A percentile compares a stretch with the other conserved stretches of the same genome.
phyloP scores from a whole-genome alignment of 371 early-diverging fungal genomes.

The Saksenaea vasiformis region DNA sequence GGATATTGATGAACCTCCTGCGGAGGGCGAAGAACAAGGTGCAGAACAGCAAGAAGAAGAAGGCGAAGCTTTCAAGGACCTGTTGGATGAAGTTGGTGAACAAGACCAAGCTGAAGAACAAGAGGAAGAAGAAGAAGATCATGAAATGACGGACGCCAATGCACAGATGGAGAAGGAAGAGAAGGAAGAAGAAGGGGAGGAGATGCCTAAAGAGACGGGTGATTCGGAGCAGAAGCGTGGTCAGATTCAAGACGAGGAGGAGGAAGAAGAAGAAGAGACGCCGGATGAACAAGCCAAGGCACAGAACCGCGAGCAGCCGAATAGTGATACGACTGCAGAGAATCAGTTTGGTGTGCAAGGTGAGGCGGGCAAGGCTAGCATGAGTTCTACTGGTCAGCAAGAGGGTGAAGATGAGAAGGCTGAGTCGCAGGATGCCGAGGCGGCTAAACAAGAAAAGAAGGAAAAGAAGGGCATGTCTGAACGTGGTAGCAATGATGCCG shows the following conservation, averaged over 20 bases:
- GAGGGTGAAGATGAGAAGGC: slow-evolving; percentile 45
- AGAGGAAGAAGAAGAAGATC: slow-evolving; percentile 30
- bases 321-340: slow-evolving; percentile 54
- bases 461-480: slow-evolving; percentile 44
- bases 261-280: slow-evolving; percentile 39
- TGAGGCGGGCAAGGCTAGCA: slow-evolving; percentile 59
- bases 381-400: slow-evolving; percentile 51
- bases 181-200: slow-evolving; percentile 45
- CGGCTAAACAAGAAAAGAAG: slow-evolving; percentile 28
- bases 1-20: slow-evolving; percentile 45
- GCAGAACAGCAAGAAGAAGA: slow-evolving; percentile 35
- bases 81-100: slow-evolving; percentile 26
- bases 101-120: slow-evolving; percentile 28
- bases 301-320: slow-evolving; percentile 51
- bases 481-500: slow-evolving; percentile 44
- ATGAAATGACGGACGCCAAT: slow-evolving; percentile 36
- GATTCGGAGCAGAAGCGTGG: slow-evolving; percentile 46
- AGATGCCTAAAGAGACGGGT: slow-evolving; percentile 51
- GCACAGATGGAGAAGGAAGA: slow-evolving; percentile 28
- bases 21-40: slow-evolving; percentile 30
- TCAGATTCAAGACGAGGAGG: slow-evolving; percentile 31
- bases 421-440: slow-evolving; percentile 34
- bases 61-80: slow-evolving; percentile 27
- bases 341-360: slow-evolving; percentile 74
- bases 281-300: slow-evolving; percentile 31